Conservation (phyloP, 768 basidiomycete species). For the Termitomyces titanicus region DNA sequence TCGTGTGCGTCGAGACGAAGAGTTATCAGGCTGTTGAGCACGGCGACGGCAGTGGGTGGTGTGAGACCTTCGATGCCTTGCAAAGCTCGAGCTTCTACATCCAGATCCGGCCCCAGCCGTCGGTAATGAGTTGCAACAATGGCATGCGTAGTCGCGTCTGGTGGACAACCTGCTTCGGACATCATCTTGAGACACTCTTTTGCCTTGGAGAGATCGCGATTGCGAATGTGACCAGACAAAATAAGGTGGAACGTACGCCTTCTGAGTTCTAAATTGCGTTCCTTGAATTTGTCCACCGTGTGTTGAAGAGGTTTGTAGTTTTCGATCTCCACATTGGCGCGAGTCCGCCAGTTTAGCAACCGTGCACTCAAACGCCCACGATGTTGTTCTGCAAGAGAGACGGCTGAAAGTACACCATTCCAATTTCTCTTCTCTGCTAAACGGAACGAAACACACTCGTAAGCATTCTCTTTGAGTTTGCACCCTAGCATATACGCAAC, state of each 20-base stretch:
- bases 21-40: slow-evolving; percentile 70
- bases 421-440: slow-evolving; percentile 47
- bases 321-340: slow-evolving; percentile 54
- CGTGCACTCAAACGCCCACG: slow-evolving; percentile 47
- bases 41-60: slow-evolving; percentile 37
- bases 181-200: slow-evolving; percentile 52
- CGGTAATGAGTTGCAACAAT: slow-evolving; percentile 57
- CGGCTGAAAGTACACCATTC: slow-evolving; percentile 44
- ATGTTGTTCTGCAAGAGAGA: slow-evolving; percentile 45
- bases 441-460: slow-evolving; percentile 52
- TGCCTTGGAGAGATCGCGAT: slow-evolving; percentile 57
- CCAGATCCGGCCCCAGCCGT: slow-evolving; percentile 50
- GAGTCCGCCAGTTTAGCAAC: slow-evolving; percentile 69
- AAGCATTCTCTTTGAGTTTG: slow-evolving; percentile 47
- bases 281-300: slow-evolving; percentile 49
- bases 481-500: slow-evolving; percentile 49
- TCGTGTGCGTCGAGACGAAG: slow-evolving; percentile 56
- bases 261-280: slow-evolving; percentile 42
- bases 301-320: slow-evolving; percentile 42
- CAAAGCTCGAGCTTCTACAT: slow-evolving; percentile 51
- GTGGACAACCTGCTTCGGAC: slow-evolving; percentile 49
- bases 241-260: slow-evolving; percentile 69
- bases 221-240: slow-evolving; percentile 64
- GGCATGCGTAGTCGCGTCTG: slow-evolving; percentile 57
- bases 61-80: slow-evolving; percentile 40